phyloP scores from a whole-genome alignment of 805 yeast species.

The Metschnikowia hibisci region DNA sequence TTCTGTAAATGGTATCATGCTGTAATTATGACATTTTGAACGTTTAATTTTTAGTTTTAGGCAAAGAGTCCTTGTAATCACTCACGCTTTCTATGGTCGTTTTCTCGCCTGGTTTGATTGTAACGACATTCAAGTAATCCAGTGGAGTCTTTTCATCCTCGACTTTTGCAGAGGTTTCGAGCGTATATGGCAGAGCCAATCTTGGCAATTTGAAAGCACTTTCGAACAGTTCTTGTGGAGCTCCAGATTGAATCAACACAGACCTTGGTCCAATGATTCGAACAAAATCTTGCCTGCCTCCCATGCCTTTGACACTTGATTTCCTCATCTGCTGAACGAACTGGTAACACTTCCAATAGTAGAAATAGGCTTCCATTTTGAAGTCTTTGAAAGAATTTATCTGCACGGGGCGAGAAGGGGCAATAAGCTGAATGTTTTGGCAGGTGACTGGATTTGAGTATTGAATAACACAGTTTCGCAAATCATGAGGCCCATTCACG shows the following conservation, averaged over 20 bases:
- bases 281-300: conserved; percentile 43
- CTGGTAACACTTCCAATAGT: conserved; percentile 12
- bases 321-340: not conserved
- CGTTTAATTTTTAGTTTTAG: conserved; percentile 1
- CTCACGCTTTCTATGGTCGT: conserved; percentile 44
- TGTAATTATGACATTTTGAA: not conserved
- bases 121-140: conserved; percentile 48
- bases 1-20: not conserved
- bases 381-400: conserved; percentile 10
- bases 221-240: conserved; percentile 19
- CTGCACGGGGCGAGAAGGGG: conserved; percentile 13
- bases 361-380: conserved; percentile 9
- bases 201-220: conserved; percentile 11
- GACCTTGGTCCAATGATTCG: conserved; percentile 54
- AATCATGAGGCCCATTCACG: conserved; percentile 46
- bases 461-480: conserved; percentile 36
- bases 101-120: conserved; percentile 37
- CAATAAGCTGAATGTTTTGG: conserved; percentile 8
- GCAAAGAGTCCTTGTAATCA: conserved; percentile 33
- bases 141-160: conserved; percentile 21
- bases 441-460: conserved; percentile 12
- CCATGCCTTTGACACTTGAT: conserved; percentile 7
- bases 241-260: conserved; percentile 44
- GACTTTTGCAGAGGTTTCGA: conserved; percentile 13
- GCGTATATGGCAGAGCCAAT: conserved; percentile 9